Base-by-base conservation (phyloP, 129 eudicot genomes). In the Silybum marianum region DNA sequence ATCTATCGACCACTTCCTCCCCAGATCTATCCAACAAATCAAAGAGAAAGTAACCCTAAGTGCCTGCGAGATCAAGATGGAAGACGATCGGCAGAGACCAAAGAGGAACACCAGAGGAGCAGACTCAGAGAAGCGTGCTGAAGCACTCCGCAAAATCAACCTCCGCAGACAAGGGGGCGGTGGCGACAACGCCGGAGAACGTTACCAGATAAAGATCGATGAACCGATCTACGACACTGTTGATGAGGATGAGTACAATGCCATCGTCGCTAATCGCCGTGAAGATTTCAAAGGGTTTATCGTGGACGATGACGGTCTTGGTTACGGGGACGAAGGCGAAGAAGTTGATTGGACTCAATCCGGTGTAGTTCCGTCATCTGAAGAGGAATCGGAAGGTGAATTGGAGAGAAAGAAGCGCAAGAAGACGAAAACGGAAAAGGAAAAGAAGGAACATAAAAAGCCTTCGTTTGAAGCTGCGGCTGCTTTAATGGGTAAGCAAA, bases 401-500 rank as follows among this genome's bases (percentile, higher is more conserved):
- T 38, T 72, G 34, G 92, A 84, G 73, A 87, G 78, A 79, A 85
- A 84, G 77, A 91, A 88, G 32, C 83, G 42, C 11, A 87, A 84
- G 88, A 90, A 90, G 73, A 25, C 89, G 65, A 83, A 83, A 39
- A 60, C 46, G 21, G 81, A 65, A 1, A 90, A 93, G 66, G 89
- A 88, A 72, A 90, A 93, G 82, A 88, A 83, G 75, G 92, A 90
- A n/a, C 79, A 69, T 38, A 93, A 88, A 25, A 91, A 88, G 83
- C 92, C 93, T 0, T 84, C 97, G n/a, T 78, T 94, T 16, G 84
- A 92, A 5, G 89, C 96, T 22, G 99, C 97, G 4, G 96, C 97
- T 25, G 94, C 99, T 44, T 77, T 90, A 73, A 92, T 95, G 99
- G 97, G 97, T 73, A 95, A 89, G 86, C 97, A 92, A 62, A 76